Evolutionary conservation across 306 rosid species (phyloP).

Genomic region (Lathyrus sativus): DNA sequence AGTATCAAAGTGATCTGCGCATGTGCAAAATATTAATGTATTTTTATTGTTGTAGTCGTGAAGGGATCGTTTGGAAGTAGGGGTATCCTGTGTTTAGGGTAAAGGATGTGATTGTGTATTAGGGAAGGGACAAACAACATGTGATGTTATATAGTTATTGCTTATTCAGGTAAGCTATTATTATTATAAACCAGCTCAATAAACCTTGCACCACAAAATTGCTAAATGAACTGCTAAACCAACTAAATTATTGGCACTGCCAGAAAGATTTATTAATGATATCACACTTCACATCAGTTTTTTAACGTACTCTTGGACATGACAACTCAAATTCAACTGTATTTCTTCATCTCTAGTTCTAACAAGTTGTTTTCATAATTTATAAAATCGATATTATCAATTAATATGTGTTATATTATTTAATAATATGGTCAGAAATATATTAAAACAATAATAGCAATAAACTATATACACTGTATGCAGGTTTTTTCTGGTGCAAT

Average conservation of each 20-base stretch:
- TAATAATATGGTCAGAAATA: no score
- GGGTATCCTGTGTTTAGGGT: not conserved
- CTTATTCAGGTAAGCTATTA: not conserved
- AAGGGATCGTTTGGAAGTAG: not conserved
- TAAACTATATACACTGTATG: not conserved
- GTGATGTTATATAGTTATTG: constrained; percentile 27
- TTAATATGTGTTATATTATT: no score
- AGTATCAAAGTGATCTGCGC: not conserved
- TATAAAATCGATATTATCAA: not conserved
- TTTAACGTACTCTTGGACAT: not conserved
- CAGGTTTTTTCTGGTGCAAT: constrained; percentile 10
- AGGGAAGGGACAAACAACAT: constrained; percentile 33
- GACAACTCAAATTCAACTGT: constrained; percentile 29
- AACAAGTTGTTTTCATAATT: constrained; percentile 3
- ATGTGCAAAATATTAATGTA: not conserved
- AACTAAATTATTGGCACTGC: constrained; percentile 36
- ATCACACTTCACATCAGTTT: not conserved
- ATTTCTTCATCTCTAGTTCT: not conserved
- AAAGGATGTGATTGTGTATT: constrained; percentile 18
- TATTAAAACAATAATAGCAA: not conserved
- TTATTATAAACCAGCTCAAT: constrained; percentile 13
- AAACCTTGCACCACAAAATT: not conserved
- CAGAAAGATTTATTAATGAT: constrained; percentile 22
- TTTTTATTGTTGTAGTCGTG: not conserved
- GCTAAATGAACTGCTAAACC: not conserved